Conservation (phyloP, 2,329 filamentous ascomycete genomes). For the Sphaerulina musiva region DNA sequence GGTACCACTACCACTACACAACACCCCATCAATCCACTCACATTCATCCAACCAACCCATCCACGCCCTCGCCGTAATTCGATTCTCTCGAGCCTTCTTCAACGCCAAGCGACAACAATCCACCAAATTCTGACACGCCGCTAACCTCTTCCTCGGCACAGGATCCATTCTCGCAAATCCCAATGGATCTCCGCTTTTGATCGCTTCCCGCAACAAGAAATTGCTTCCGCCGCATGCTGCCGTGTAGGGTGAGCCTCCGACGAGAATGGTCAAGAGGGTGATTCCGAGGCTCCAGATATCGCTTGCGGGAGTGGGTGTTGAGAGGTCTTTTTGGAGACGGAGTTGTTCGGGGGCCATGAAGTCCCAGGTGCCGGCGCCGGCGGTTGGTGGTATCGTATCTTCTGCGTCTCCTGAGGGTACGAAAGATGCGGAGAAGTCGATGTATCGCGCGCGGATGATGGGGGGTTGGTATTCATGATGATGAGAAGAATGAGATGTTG, state of each 20-base stretch:
- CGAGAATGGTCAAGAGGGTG: conserved; percentile 39
- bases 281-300: conserved; percentile 44
- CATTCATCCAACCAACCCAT: conserved; percentile 30
- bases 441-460: conserved; percentile 31
- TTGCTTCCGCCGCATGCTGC: conserved; percentile 36
- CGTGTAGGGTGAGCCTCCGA: conserved; percentile 39
- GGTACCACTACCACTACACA: background rate
- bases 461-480: conserved; percentile 13
- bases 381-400: conserved; percentile 14
- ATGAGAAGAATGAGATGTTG: background rate
- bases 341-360: conserved; percentile 39
- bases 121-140: conserved; percentile 31
- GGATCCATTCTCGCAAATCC: conserved; percentile 37
- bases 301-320: conserved; percentile 31
- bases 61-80: conserved; percentile 28
- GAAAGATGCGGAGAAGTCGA: conserved; percentile 42
- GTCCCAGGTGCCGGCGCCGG: conserved; percentile 43
- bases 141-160: conserved; percentile 29
- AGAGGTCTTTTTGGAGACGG: conserved; percentile 25
- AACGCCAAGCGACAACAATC: conserved; percentile 38
- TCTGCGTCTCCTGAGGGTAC: conserved; percentile 16
- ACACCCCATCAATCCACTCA: conserved; percentile 14
- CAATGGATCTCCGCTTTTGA: conserved; percentile 40
- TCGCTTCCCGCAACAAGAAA: conserved; percentile 40
- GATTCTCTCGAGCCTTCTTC: conserved; percentile 31